Base-by-base conservation (phyloP, 768 basidiomycete genomes). In the Lactarius akahatsu region DNA sequence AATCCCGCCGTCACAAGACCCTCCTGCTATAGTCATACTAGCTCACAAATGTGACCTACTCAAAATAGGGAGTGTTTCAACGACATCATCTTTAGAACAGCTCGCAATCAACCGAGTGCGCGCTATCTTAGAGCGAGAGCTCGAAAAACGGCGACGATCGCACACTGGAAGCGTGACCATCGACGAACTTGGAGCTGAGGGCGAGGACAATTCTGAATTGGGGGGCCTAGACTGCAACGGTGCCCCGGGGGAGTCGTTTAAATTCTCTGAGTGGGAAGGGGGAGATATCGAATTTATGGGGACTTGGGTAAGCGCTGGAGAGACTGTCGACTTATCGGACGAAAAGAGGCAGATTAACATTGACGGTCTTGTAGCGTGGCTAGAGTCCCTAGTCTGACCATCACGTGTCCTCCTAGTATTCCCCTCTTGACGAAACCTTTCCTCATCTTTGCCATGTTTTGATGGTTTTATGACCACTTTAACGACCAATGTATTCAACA, bases 201-300 rank as follows among this genome's bases (percentile, higher is more conserved):
- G 84, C 8, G 75, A 77, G 26, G 76, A 75, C 26, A 67, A 58
- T 26, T 78, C 83, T 4, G 89, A 90, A 59, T 77, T 90, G 76
- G 90, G 89, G 41, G 91, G 92, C 0, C 75, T 94, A 62, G 91
- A 93, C 58, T 90, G 89, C 72, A 81, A 77, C 62, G 83, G 83
- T 28, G 76, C 78, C 38, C 79, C 79, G 32, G 82, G 80, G 16
- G 82, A 81, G 0, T 68, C 77, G 23, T 94, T 94, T 80, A 86
- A 80, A 70, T 94, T 94, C 71, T 81, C 81, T 3, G 86, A 88
- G 52, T 94, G 92, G 92, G 92, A 93, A 70, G 92, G 91, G 2
- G 92, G 92, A 9, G 87, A 91, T n/a, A 78, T 92, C 23, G 73
- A 79, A 1, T 89, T 92, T 71, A 67, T 88, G 40, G 88, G 85